Conservation (phyloP, 352 stramenopile species). For the Pythium folliculosum region DNA sequence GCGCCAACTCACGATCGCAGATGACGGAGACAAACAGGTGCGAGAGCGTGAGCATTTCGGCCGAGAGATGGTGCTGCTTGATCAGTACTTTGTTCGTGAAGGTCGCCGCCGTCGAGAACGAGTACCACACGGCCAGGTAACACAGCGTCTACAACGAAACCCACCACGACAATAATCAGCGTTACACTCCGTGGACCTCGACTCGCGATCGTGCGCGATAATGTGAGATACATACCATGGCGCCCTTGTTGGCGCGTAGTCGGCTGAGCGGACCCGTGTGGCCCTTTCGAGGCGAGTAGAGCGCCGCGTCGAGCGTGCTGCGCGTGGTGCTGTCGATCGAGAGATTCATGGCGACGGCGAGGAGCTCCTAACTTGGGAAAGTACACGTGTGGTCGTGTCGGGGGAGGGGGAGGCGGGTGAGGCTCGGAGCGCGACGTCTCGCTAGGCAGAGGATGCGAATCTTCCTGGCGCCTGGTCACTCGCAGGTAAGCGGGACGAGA, state of each 20-base stretch:
- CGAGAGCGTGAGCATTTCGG: slow-evolving; percentile 85
- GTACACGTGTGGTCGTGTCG: background rate
- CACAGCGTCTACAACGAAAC: slow-evolving; percentile 36
- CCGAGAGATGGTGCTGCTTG: slow-evolving; percentile 85
- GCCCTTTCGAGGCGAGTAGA: slow-evolving; percentile 35
- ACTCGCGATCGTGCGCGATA: background rate
- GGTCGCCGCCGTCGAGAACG: slow-evolving; percentile 76
- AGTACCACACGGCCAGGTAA: slow-evolving; percentile 70
- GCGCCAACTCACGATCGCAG: slow-evolving; percentile 59
- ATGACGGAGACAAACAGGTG: slow-evolving; percentile 82
- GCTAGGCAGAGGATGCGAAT: background rate
- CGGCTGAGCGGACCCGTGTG: slow-evolving; percentile 27
- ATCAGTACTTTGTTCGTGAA: slow-evolving; percentile 89
- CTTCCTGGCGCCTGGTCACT: background rate
- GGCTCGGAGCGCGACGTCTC: background rate
- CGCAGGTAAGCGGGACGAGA: background rate
- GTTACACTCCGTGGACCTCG: background rate
- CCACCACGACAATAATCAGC: background rate
- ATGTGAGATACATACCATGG: slow-evolving; percentile 24
- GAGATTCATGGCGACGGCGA: slow-evolving; percentile 18
- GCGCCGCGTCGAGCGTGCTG: slow-evolving; percentile 22
- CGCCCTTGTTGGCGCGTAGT: slow-evolving; percentile 30
- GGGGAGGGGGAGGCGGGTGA: background rate
- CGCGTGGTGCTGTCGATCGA: slow-evolving; percentile 21
- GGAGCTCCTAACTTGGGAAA: background rate